Base-by-base conservation (phyloP, 352 stramenopile genomes). In the Pythium phragmitis region DNA sequence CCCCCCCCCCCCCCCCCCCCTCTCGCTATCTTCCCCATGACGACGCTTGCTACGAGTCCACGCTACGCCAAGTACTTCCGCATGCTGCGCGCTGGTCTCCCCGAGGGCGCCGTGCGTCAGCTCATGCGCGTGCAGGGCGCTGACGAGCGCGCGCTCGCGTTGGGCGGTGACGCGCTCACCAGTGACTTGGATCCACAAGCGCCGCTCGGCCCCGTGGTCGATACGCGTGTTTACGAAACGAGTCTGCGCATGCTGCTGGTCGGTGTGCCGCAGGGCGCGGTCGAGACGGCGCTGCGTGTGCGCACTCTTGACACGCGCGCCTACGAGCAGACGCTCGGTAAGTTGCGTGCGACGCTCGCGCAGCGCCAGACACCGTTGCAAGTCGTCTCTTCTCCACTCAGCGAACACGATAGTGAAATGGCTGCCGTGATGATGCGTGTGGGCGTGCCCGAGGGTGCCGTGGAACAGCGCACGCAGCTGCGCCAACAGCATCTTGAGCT, bases 241-340 rank as follows among this genome's bases (percentile, higher is more conserved):
- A 67, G 60, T 23, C 60, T 67, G 28, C 51, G 52, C 33, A 67
- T 67, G 60, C 60, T 67, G 41, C 52, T 67, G 26, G 42, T 60
- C n/a, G 60, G 50, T 21, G 60, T 67, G 39, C 60, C 60, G 19
- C 51, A 52, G 23, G 60, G n/a, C 17, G 60, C 60, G 34, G 60
- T 67, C 1, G 60, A 67, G 51, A 26, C 11, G 4, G 33, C 41
- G 23, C 19, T 67, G 19, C 41, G 46, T 5, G 55, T 28, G 19
- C 51, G 21, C 42, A 28, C 28, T 21, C 51, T 67, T 9, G n/a
- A 60, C 41, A 37, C 41, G 51, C 42, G 19, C 14, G 51, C 51
- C 12, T 67, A 67, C 51, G 60, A 67, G 33, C 60, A 67, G 50
- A 67, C 60, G 52, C 60, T 67, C 21, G 60, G 50, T 19, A 51